Base-by-base conservation (phyloP, 2,329 filamentous ascomycete species). In the Pseudogymnoascus sp. region DNA sequence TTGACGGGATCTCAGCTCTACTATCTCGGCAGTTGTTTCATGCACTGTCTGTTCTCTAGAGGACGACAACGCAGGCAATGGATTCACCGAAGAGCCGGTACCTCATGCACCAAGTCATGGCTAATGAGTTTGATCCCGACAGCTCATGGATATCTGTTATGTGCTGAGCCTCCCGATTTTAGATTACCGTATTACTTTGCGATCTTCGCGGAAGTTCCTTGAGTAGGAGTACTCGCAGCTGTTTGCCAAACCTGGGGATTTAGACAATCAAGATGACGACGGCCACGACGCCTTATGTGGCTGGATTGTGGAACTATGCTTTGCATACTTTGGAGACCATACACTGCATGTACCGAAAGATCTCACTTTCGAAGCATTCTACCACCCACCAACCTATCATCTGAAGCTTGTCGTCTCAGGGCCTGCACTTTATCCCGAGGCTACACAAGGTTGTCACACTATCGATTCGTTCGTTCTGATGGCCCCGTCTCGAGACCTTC, bases 401-500 rank as follows among this genome's bases (percentile, higher is more conserved):
- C 45, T 62, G 60, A 62, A 61, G 62, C 62, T 65, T 25, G 41
- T 62, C 45, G 60, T 64, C 52, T 62, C 41, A 45, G 58, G 36
- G 39, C 62, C 62, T 33, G 33, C 55, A 9, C 55, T 65, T 42
- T 64, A 42, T 41, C 22, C 64, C 30, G 62, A 65, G 55, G 39
- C 28, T 39, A 63, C 64, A 60, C 60, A 35, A 60, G 41, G 64
- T 62, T 63, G 60, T 49, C 39, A 60, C 39, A 65, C 33, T 62
- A 64, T 65, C 33, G 60, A 65, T 60, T 16, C 60, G 60, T 64
- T 64, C 52, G 55, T 33, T 58, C 62, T 65, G 60, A 65, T 65
- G 64, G 60, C 63, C 35, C 62, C 55, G 16, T 65, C 60, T 38
- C 23, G 60, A 60, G 59, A 64, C 55, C 62, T 65, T 41, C 64